A percentile compares a stretch with the other conserved stretches of the same genome.
phyloP scores from a whole-genome alignment of 176 grass and related monocot species.

The Pontederia paniculata region DNA sequence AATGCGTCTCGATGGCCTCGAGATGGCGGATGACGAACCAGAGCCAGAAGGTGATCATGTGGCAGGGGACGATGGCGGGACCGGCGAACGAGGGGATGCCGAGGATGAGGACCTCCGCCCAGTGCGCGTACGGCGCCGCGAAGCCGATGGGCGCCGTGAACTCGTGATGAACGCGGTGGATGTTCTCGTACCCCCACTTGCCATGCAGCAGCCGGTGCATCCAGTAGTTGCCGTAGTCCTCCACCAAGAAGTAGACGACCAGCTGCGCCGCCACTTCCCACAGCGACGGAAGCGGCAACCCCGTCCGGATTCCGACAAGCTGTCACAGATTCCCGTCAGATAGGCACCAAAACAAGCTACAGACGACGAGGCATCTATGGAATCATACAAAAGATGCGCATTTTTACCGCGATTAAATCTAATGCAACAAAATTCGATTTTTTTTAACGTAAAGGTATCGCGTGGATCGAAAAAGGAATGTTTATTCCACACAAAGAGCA shows the following conservation, averaged over 20 bases:
- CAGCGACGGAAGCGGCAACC: conserved; percentile 52
- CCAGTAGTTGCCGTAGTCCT: conserved; percentile 91
- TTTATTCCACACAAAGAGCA: no score
- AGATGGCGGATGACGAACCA: conserved; percentile 73
- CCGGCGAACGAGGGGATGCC: conserved; percentile 66
- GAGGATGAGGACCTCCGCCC: conserved; percentile 73
- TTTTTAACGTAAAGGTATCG: no score
- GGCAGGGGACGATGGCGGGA: conserved; percentile 57
- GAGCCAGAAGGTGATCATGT: conserved; percentile 87
- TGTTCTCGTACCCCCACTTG: conserved; percentile 68
- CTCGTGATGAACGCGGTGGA: conserved; percentile 80
- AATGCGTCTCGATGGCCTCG: conserved; percentile 75
- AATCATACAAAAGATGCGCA: no score
- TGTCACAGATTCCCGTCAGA: conserved; percentile 2
- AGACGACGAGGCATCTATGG: no score
- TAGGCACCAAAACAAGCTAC: no score
- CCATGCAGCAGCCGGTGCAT: conserved; percentile 63
- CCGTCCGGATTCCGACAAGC: conserved; percentile 65
- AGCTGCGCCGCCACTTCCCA: conserved; percentile 62
- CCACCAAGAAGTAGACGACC: conserved; percentile 69
- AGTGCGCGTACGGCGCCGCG: conserved; percentile 69
- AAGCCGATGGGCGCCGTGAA: conserved; percentile 77
- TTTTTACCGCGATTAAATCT: no score
- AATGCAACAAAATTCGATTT: no score
- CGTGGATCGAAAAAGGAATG: no score